A percentile compares a stretch with the other conserved stretches of the same genome.
Evolutionary conservation across 257 asterid species (phyloP).

Genomic region (Solanum chmielewskii): DNA sequence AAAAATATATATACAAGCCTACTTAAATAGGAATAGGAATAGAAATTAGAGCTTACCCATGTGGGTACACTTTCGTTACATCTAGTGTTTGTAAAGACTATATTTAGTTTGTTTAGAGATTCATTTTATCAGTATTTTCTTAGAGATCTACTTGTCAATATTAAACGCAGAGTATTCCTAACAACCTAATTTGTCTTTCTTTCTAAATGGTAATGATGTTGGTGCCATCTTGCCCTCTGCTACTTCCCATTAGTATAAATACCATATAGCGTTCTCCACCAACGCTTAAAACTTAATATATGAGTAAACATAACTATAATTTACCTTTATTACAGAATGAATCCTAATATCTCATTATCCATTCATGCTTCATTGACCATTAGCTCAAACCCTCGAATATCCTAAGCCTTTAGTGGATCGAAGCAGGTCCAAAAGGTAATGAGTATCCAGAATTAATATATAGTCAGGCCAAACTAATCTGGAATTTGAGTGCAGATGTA

Average conservation of each 20-base stretch:
- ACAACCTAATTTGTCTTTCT: background rate
- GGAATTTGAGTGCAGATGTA: background rate
- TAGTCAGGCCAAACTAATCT: background rate
- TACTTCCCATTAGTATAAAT: background rate
- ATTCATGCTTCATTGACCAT: background rate
- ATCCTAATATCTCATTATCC: background rate
- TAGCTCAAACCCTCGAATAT: background rate
- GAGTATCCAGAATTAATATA: background rate
- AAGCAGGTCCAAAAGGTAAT: background rate
- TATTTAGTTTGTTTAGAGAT: background rate
- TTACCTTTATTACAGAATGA: background rate
- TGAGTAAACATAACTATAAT: background rate
- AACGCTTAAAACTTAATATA: background rate
- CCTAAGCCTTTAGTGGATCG: background rate
- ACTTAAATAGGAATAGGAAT: background rate
- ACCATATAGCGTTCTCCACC: background rate
- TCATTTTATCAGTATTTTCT: background rate
- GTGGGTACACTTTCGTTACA: background rate
- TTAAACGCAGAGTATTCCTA: background rate
- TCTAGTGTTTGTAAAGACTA: background rate
- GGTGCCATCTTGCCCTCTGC: background rate
- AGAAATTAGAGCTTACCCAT: background rate
- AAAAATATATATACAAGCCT: background rate
- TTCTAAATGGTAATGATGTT: background rate
- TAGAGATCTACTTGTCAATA: background rate